A percentile compares a stretch with the other conserved stretches of the same genome.
These are phyloP conservation scores for Phenoliferia sp. DNA, from an alignment of 1,284 basidiomycete genomes.

Conservation along the genomic window DNA sequence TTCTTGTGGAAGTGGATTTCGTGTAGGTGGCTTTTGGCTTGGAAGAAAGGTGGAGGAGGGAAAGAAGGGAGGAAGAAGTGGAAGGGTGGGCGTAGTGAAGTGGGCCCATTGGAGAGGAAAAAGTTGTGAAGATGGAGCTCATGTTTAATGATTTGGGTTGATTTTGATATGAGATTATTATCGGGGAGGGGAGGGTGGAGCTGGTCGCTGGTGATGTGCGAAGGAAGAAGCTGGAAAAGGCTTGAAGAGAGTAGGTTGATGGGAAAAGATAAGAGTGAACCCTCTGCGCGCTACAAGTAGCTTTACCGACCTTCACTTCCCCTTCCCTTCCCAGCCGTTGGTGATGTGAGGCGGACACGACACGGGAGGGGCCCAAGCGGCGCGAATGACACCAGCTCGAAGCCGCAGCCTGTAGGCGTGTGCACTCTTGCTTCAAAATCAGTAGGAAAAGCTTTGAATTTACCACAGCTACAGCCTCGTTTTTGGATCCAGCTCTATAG, in stretches of 20 bases:
- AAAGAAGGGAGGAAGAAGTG: background rate
- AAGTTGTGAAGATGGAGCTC: too few relatives aligned
- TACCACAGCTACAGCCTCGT: background rate
- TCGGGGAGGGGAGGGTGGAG: too few relatives aligned
- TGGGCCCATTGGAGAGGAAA: background rate
- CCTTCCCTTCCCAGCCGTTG: background rate
- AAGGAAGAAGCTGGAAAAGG: too few relatives aligned
- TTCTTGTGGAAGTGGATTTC: background rate
- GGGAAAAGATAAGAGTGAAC: too few relatives aligned
- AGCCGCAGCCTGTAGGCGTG: too few relatives aligned
- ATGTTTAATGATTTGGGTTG: background rate
- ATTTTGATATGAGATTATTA: background rate
- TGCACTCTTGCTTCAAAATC: background rate
- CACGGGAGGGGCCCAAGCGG: background rate
- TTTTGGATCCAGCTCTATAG: slow-evolving; percentile 1
- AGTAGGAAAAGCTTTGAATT: background rate
- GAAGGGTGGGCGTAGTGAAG: background rate
- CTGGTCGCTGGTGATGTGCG: background rate
- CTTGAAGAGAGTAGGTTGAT: background rate
- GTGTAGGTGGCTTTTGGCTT: background rate
- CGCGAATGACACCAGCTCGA: background rate
- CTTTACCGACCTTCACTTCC: too few relatives aligned
- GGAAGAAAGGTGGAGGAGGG: background rate
- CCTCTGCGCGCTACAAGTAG: too few relatives aligned
- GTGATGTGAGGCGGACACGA: background rate